These are phyloP conservation scores for Tylopilus sp. DNA, from an alignment of 768 basidiomycete species.

Conservation along the genomic window DNA sequence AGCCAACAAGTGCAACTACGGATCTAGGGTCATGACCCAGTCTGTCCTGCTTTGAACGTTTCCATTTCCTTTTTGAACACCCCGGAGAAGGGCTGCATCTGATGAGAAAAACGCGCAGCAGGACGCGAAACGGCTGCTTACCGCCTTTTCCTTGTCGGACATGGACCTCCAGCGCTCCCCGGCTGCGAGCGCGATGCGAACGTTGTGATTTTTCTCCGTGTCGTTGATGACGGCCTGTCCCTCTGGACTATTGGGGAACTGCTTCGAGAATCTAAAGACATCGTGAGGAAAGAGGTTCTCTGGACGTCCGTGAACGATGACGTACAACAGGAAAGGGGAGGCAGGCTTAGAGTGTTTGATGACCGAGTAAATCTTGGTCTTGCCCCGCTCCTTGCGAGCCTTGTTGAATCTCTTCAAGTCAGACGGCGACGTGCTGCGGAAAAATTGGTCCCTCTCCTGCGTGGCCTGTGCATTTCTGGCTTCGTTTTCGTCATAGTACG, in stretches of 20 bases:
- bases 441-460: slow-evolving; percentile 28
- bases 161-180: slow-evolving; percentile 31
- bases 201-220: not conserved
- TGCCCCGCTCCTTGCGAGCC: slow-evolving; percentile 27
- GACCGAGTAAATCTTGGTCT: slow-evolving; percentile 10
- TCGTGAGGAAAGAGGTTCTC: no score
- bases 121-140: slow-evolving; percentile 3
- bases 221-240: slow-evolving; percentile 13
- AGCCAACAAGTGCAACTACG: not conserved
- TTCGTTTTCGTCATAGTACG: slow-evolving; percentile 23
- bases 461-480: slow-evolving; percentile 15
- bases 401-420: slow-evolving; percentile 33
- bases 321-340: slow-evolving; percentile 26
- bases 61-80: slow-evolving; percentile 12
- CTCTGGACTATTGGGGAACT: slow-evolving; percentile 18
- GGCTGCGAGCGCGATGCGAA: slow-evolving; percentile 14
- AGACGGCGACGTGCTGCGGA: slow-evolving; percentile 12
- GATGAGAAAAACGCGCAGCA: not conserved
- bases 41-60: slow-evolving; percentile 3
- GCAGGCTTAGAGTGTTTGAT: not conserved
- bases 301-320: not conserved
- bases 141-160: slow-evolving; percentile 32
- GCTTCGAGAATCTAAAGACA: slow-evolving; percentile 20
- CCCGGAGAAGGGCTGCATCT: slow-evolving; percentile 22
- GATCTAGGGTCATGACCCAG: slow-evolving; percentile 8